phyloP scores from a whole-genome alignment of 805 yeast genomes.

The Wickerhamiella alocasiicola region DNA sequence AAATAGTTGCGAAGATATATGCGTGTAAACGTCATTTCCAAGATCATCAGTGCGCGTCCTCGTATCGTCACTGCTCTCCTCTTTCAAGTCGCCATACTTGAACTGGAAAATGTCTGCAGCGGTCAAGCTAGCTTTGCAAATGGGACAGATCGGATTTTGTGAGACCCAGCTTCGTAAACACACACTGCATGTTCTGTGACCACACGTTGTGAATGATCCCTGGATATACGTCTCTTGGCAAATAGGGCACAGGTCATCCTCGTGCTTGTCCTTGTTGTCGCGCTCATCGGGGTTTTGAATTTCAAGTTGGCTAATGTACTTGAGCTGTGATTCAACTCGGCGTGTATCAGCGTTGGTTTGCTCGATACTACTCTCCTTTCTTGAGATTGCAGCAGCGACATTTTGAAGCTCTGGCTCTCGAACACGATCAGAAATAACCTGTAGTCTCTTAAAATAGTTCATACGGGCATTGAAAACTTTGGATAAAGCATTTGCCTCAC shows the following conservation, averaged over 20 bases:
- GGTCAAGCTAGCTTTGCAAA: slow-evolving; percentile 51
- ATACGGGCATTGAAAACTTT: slow-evolving; percentile 67
- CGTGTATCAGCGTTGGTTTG: slow-evolving; percentile 10
- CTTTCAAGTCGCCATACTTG: background rate
- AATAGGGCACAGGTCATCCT: slow-evolving; percentile 44
- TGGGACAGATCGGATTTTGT: slow-evolving; percentile 53
- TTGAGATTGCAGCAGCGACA: slow-evolving; percentile 19
- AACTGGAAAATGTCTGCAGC: slow-evolving; percentile 40
- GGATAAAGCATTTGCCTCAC: slow-evolving; percentile 41
- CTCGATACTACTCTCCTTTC: slow-evolving; percentile 17
- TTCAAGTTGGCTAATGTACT: slow-evolving; percentile 12
- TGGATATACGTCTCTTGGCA: slow-evolving; percentile 58
- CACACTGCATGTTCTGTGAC: slow-evolving; percentile 77
- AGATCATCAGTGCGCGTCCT: background rate
- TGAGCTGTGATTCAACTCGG: slow-evolving; percentile 19
- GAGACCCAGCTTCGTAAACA: slow-evolving; percentile 69
- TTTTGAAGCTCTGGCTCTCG: slow-evolving; percentile 33
- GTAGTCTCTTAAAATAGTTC: slow-evolving; percentile 73
- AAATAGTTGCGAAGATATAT: slow-evolving; percentile 18
- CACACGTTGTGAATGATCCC: slow-evolving; percentile 81
- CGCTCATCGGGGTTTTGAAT: slow-evolving; percentile 10
- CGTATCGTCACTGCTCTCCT: background rate
- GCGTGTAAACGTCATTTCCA: slow-evolving; percentile 21
- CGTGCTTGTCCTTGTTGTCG: slow-evolving; percentile 11
- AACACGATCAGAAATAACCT: slow-evolving; percentile 75